Conservation (phyloP, 306 rosid genomes). For the Lablab purpureus region DNA sequence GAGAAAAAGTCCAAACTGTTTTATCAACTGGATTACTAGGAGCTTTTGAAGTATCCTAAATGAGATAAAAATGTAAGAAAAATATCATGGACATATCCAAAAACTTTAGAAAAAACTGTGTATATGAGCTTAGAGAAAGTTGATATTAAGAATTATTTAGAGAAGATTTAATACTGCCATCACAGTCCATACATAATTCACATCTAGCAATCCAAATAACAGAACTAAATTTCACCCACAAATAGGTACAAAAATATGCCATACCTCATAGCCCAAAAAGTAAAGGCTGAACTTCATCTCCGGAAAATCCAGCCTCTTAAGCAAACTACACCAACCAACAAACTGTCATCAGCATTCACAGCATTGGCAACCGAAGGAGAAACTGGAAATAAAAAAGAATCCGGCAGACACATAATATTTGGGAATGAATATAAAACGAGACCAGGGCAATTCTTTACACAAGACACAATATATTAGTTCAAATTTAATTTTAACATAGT, state of each 20-base stretch:
- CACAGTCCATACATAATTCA: conserved; percentile 15
- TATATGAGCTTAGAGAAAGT: conserved; percentile 10
- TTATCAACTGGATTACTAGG: conserved; percentile 73
- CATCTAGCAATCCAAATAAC: conserved; percentile 31
- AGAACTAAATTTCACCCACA: conserved; percentile 34
- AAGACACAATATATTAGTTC: conserved; percentile 6
- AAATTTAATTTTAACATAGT: background rate
- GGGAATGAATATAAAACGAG: background rate
- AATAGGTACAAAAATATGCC: conserved; percentile 5
- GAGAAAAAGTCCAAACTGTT: conserved; percentile 92
- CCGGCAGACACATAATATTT: background rate
- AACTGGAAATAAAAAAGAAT: conserved; percentile 1
- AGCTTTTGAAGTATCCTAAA: conserved; percentile 68
- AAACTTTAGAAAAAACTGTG: background rate
- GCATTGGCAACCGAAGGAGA: background rate
- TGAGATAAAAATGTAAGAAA: conserved; percentile 26
- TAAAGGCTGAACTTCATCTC: conserved; percentile 92
- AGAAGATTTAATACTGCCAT: conserved; percentile 28
- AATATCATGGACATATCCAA: conserved; percentile 37
- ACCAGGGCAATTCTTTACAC: background rate
- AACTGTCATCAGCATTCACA: conserved; percentile 38
- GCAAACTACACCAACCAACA: conserved; percentile 63
- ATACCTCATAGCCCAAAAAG: conserved; percentile 94
- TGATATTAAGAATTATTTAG: background rate
- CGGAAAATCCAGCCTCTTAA: conserved; percentile 92